These are phyloP conservation scores for Pythium dissotocum DNA, from an alignment of 352 stramenopile genomes.

Conservation along the genomic window DNA sequence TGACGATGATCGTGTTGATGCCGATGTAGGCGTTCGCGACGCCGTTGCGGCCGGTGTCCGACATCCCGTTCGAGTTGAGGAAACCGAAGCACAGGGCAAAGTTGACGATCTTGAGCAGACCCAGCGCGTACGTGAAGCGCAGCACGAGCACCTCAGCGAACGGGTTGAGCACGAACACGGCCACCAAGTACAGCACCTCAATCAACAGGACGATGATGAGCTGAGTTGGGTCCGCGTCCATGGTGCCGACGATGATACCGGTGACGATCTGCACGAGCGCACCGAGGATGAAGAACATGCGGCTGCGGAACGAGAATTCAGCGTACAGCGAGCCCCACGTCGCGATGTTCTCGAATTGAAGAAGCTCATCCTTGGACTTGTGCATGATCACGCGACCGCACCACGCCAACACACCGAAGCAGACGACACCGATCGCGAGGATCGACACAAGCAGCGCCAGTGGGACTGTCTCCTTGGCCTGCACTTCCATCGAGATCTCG, in stretches of 20 bases:
- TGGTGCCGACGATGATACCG: neutral
- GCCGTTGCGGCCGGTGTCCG: neutral
- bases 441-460: neutral
- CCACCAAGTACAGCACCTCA: conserved; percentile 1
- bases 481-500: conserved; percentile 3
- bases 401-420: conserved; percentile 2
- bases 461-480: neutral
- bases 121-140: neutral
- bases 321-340: conserved; percentile 1
- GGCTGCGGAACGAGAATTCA: conserved; percentile 1
- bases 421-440: conserved; percentile 1
- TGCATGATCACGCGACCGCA: conserved; percentile 51
- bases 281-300: conserved; percentile 8
- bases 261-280: conserved; percentile 9
- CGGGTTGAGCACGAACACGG: neutral
- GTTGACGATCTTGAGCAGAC: conserved; percentile 2
- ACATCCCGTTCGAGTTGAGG: conserved; percentile 2
- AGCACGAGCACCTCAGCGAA: conserved; percentile 1
- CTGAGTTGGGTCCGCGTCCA: neutral
- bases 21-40: neutral
- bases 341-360: conserved; percentile 60
- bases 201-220: neutral
- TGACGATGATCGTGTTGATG: neutral
- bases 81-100: neutral
- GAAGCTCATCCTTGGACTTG: conserved; percentile 55